Percentiles rank a stretch among this genome's conserved stretches.
Conservation (phyloP, 2,329 filamentous ascomycete species). For the Coniochaeta sp. region DNA sequence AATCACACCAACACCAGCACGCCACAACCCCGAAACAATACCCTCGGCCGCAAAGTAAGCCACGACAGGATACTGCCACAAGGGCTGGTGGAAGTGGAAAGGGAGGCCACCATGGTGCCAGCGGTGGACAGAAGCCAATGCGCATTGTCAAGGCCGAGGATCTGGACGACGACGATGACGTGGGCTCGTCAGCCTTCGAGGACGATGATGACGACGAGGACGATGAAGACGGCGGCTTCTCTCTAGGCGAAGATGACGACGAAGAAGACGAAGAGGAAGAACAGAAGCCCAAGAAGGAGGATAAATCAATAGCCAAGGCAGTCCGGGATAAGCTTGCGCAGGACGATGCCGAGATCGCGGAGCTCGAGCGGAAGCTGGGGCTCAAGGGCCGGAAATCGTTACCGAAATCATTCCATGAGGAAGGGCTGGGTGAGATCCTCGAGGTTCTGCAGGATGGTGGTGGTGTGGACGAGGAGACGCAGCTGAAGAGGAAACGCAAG, state of each 20-base stretch:
- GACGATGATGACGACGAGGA: slow-evolving; percentile 14
- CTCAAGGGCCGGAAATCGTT: slow-evolving; percentile 70
- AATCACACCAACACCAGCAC: slow-evolving; percentile 28
- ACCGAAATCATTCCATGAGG: slow-evolving; percentile 68
- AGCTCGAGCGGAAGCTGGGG: slow-evolving; percentile 80
- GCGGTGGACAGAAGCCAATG: not conserved
- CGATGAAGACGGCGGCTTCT: slow-evolving; percentile 16
- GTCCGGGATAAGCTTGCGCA: slow-evolving; percentile 61
- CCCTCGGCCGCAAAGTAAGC: slow-evolving; percentile 5
- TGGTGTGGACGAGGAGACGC: slow-evolving; percentile 38
- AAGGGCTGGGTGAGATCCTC: slow-evolving; percentile 74
- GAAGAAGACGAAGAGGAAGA: slow-evolving; percentile 15
- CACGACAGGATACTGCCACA: slow-evolving; percentile 9
- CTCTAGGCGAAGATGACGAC: slow-evolving; percentile 7
- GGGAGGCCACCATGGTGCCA: slow-evolving; percentile 6
- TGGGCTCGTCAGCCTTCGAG: slow-evolving; percentile 10
- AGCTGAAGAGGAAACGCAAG: slow-evolving; percentile 56
- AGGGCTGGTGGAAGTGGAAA: not conserved
- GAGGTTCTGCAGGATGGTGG: slow-evolving; percentile 52
- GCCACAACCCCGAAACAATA: not conserved
- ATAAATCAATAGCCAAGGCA: slow-evolving; percentile 19
- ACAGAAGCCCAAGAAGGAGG: slow-evolving; percentile 4
- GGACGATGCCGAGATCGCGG: slow-evolving; percentile 84
- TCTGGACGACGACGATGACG: slow-evolving; percentile 20
- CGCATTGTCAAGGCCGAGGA: slow-evolving; percentile 9